Evolutionary conservation across 495 filamentous ascomycete genomes (phyloP), one percentile per base, ranked within the genome.

Genomic region (Podospora sp.): DNA sequence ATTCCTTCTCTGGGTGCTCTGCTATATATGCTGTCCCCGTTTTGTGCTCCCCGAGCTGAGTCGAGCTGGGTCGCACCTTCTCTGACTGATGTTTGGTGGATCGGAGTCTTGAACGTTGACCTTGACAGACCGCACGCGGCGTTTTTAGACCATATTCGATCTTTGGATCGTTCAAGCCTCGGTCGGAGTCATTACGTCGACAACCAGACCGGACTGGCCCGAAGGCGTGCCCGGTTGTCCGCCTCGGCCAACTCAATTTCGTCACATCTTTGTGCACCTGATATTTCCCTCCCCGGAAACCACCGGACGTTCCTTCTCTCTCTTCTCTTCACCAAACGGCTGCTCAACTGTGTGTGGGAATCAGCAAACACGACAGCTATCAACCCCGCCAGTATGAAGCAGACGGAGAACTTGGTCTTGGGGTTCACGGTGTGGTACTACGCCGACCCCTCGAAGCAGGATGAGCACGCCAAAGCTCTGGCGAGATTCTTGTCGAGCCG

Each of bases 371-470:
- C 14, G 40, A 11, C 11, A 14, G 5, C 40, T 2, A 46, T 18
- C 33, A 29, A 14, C 27, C n/a, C n/a, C 7, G 26, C 33, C 8
- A 21, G 3, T 5, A 57, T 3, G 22, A 18, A 18, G 20, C 3
- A 57, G 53, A 11, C 53, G 14, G 52, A n/a, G 52, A 5, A 46
- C 49, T 18, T 63, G 55, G 22, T 9, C 27, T 36, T 63, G n/a
- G 27, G 53, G 36, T 46, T 68, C 60, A 58, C 62, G 60, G 51
- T 40, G 33, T 68, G 66, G 66, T 58, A 63, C 52, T 63, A 68
- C 33, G 52, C 52, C 51, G 60, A 68, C 52, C 66, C 66, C 40
- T 7, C 18, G 21, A 24, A 60, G 27, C 49, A 46, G 3, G n/a
- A 20, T 18, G 22, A 63, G 7, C 60, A 58, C 52, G 51, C 8